Percentiles rank a stretch among this genome's conserved stretches.
Conservation (phyloP, 805 yeast genomes). For the Spathaspora hagerdaliae region DNA sequence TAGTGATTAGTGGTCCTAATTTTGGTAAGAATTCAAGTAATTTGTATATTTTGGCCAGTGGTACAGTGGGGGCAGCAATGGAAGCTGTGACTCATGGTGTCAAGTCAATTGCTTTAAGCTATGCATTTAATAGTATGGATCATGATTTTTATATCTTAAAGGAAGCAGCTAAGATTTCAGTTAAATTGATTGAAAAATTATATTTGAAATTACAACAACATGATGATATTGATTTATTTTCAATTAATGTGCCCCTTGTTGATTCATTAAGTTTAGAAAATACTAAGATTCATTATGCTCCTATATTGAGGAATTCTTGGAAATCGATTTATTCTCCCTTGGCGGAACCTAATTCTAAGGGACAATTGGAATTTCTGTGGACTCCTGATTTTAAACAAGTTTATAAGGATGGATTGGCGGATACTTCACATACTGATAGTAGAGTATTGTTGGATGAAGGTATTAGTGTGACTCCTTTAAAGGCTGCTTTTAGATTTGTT, state of each 20-base stretch:
- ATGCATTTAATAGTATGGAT: slow-evolving; percentile 61
- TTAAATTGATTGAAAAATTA: slow-evolving; percentile 59
- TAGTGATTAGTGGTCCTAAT: slow-evolving; percentile 93
- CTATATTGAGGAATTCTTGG: slow-evolving; percentile 84
- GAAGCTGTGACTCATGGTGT: slow-evolving; percentile 78
- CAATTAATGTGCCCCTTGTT: slow-evolving; percentile 81
- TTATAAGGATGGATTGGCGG: slow-evolving; percentile 44
- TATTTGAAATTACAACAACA: slow-evolving; percentile 50
- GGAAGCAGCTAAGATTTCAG: slow-evolving; percentile 66
- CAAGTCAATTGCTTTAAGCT: slow-evolving; percentile 76
- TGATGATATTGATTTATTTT: slow-evolving; percentile 60
- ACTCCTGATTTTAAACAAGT: slow-evolving; percentile 73
- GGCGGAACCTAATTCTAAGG: slow-evolving; percentile 17
- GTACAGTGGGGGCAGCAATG: slow-evolving; percentile 96
- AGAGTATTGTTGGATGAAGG: slow-evolving; percentile 62
- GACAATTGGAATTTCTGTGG: slow-evolving; percentile 64
- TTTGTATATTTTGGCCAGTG: slow-evolving; percentile 83
- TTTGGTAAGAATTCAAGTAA: slow-evolving; percentile 92
- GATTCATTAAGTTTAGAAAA: slow-evolving; percentile 45
- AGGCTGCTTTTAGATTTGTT: slow-evolving; percentile 65
- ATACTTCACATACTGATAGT: slow-evolving; percentile 58
- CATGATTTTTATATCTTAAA: slow-evolving; percentile 48
- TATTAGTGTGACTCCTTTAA: slow-evolving; percentile 52
- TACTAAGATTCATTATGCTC: slow-evolving; percentile 68
- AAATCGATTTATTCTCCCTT: slow-evolving; percentile 49